These are phyloP conservation scores for Epichloe aotearoae DNA, from an alignment of 2,329 filamentous ascomycete genomes.

Conservation along the genomic window DNA sequence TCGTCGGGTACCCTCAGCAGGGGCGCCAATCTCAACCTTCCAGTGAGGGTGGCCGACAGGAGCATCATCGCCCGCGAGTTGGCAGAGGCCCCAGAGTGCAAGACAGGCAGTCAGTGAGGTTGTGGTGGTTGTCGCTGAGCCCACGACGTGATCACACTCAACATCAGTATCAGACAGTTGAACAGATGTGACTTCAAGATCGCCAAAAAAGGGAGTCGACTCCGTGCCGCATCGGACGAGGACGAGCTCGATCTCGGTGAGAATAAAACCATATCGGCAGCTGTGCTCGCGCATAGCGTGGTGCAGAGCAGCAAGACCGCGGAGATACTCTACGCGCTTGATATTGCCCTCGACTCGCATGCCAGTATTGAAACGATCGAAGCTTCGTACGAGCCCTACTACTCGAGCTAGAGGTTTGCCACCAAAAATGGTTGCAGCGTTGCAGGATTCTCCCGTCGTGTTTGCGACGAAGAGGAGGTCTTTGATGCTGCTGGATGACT, in stretches of 20 bases:
- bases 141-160: conserved; percentile 18
- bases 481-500: conserved; percentile 20
- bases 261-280: conserved; percentile 89
- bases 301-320: conserved; percentile 74
- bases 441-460: conserved; percentile 41
- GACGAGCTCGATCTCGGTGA: conserved; percentile 90
- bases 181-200: conserved; percentile 58
- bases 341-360: conserved; percentile 79
- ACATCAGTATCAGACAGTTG: conserved; percentile 35
- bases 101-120: conserved; percentile 54
- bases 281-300: conserved; percentile 86
- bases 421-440: conserved; percentile 38
- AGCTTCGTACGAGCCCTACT: conserved; percentile 79
- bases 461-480: conserved; percentile 55
- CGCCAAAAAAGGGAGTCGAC: conserved; percentile 62
- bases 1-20: conserved; percentile 57
- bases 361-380: conserved; percentile 88
- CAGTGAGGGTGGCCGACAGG: conserved; percentile 45
- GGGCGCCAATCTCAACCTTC: conserved; percentile 60
- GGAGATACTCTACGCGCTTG: conserved; percentile 79
- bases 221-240: conserved; percentile 70
- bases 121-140: conserved; percentile 22
- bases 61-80: conserved; percentile 48
- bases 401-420: conserved; percentile 43
- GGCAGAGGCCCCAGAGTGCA: conserved; percentile 66